Evolutionary conservation across 495 filamentous ascomycete species (phyloP).

Genomic region (Jackrogersella minutella): DNA sequence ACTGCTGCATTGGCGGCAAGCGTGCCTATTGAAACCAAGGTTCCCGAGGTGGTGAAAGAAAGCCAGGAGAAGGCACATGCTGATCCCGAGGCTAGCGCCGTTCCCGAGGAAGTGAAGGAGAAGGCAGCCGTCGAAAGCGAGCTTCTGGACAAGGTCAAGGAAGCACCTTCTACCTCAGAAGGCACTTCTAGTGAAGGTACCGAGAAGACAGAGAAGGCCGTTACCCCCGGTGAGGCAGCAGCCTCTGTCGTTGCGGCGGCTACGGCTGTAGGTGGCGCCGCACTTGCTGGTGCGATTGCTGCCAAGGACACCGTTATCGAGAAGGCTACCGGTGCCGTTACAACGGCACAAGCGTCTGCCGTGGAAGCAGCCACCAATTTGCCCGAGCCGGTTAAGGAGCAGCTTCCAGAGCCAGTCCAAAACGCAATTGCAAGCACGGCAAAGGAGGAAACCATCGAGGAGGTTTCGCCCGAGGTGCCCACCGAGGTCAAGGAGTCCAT

Average conservation of each 20-base stretch:
- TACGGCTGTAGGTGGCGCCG: conserved; percentile 51
- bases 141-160: conserved; percentile 65
- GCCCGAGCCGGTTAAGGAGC: conserved; percentile 48
- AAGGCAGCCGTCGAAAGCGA: conserved; percentile 70
- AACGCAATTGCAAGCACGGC: conserved; percentile 33
- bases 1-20: conserved; percentile 75
- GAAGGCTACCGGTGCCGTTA: conserved; percentile 44
- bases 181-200: conserved; percentile 57
- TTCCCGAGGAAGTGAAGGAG: conserved; percentile 63
- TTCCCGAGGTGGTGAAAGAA: conserved; percentile 73
- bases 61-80: conserved; percentile 68
- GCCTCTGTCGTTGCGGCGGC: conserved; percentile 49
- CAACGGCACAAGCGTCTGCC: conserved; percentile 36
- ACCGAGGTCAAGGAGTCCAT: conserved; percentile 77
- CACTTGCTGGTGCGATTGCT: conserved; percentile 45
- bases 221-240: conserved; percentile 53
- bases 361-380: conserved; percentile 43
- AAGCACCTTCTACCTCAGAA: conserved; percentile 64
- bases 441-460: conserved; percentile 45
- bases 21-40: conserved; percentile 72
- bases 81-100: conserved; percentile 67
- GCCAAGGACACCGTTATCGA: conserved; percentile 46
- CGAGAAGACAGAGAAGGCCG: conserved; percentile 55
- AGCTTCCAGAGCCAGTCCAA: conserved; percentile 46
- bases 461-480: conserved; percentile 66